These are phyloP conservation scores for Aschersonia sp. DNA, from an alignment of 2,329 filamentous ascomycete species.

Conservation along the genomic window DNA sequence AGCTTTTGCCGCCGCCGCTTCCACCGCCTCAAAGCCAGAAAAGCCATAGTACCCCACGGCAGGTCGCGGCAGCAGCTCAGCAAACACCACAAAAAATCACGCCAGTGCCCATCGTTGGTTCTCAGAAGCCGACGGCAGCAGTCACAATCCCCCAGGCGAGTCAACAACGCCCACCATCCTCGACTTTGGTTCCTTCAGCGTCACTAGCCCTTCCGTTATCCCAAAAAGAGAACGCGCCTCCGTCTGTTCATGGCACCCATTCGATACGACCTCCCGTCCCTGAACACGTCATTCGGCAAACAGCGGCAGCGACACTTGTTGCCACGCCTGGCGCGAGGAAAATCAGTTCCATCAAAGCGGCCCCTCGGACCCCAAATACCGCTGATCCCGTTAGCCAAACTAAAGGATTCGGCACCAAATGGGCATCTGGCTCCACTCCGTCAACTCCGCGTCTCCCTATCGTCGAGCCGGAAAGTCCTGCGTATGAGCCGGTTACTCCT, in stretches of 20 bases:
- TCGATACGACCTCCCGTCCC: conserved; percentile 21
- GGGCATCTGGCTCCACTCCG: conserved; percentile 41
- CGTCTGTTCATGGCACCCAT: conserved; percentile 15
- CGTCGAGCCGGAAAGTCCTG: conserved; percentile 32
- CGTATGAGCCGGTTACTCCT: conserved; percentile 45
- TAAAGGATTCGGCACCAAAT: conserved; percentile 38
- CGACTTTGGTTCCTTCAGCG: conserved; percentile 11
- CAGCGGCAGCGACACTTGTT: conserved; percentile 9
- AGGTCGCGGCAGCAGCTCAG: conserved; percentile 16
- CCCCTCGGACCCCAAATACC: conserved; percentile 20
- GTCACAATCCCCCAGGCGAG: conserved; percentile 12
- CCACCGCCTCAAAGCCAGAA: conserved; percentile 9
- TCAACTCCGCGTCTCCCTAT: conserved; percentile 35
- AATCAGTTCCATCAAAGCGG: conserved; percentile 14
- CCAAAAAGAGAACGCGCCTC: conserved; percentile 14
- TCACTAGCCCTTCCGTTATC: conserved; percentile 3
- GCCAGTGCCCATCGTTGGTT: conserved; percentile 9
- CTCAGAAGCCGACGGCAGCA: conserved; percentile 18
- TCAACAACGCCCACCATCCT: conserved; percentile 8
- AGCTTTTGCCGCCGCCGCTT: background rate
- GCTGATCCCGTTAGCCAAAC: conserved; percentile 14
- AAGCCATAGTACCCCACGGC: conserved; percentile 14
- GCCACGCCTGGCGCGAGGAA: conserved; percentile 16
- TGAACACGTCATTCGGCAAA: conserved; percentile 26
- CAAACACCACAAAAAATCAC: conserved; percentile 11